Conservation (phyloP, 139 green algal genomes). For the Tetraselmis striata region DNA sequence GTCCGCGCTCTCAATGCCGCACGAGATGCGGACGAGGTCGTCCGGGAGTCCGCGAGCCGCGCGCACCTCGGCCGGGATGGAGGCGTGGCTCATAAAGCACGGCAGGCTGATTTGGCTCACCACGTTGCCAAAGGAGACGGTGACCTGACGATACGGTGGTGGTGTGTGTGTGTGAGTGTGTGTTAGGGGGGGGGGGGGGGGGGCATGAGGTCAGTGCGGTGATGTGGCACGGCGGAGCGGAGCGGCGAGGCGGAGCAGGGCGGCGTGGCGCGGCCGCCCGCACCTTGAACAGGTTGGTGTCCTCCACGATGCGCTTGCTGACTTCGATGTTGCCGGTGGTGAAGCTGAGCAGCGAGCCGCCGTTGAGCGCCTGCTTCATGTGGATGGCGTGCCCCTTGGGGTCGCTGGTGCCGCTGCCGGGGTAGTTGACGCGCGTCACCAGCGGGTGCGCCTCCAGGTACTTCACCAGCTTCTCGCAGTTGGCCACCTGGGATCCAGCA, state of each 20-base stretch:
- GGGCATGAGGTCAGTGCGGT: too few relatives aligned
- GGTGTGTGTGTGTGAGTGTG: too few relatives aligned
- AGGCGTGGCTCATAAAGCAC: constrained; percentile 97
- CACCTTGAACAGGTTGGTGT: constrained; percentile 85
- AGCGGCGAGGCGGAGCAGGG: too few relatives aligned
- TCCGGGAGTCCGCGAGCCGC: constrained; percentile 84
- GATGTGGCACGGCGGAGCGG: too few relatives aligned
- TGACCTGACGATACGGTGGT: too few relatives aligned
- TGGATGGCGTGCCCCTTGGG: constrained; percentile 36
- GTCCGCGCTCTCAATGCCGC: constrained; percentile 77
- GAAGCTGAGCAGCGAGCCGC: constrained; percentile 78
- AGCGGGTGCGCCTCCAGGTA: constrained; percentile 80
- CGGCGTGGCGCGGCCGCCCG: too few relatives aligned
- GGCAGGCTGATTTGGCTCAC: constrained; percentile 85
- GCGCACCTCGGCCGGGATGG: constrained; percentile 80
- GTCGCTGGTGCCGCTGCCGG: constrained; percentile 34
- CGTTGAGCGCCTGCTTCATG: constrained; percentile 42
- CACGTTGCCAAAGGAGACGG: constrained; percentile 89
- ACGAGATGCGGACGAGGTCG: constrained; percentile 90
- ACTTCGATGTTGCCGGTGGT: constrained; percentile 58
- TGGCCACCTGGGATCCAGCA: constrained; percentile 26
- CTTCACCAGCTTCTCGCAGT: constrained; percentile 61
- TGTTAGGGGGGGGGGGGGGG: too few relatives aligned
- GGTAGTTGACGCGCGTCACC: constrained; percentile 85
- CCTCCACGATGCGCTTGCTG: constrained; percentile 68